Conservation (phyloP, 2,329 filamentous ascomycete species). For the Pseudogymnoascus sp. region DNA sequence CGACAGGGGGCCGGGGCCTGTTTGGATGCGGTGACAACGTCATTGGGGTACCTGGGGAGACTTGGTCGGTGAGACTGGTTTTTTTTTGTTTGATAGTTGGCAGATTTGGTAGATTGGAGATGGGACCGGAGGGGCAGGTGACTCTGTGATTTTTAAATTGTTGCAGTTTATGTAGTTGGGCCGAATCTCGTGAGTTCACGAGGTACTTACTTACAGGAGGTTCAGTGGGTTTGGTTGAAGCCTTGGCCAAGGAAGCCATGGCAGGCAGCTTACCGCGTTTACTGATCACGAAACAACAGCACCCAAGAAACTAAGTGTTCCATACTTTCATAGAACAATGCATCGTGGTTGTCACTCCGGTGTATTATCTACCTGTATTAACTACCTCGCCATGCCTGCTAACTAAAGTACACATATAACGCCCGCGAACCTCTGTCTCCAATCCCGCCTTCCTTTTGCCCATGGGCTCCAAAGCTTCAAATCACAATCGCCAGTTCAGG, state of each 20-base stretch:
- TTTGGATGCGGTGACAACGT: not conserved
- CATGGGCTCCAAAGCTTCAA: slow-evolving; percentile 34
- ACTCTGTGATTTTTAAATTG: not conserved
- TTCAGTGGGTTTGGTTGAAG: not conserved
- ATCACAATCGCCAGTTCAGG: slow-evolving; percentile 78
- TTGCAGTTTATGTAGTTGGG: not conserved
- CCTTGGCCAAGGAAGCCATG: not conserved
- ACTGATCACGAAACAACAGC: not conserved
- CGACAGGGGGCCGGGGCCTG: not conserved
- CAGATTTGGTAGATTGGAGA: not conserved
- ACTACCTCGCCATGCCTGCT: slow-evolving; percentile 6
- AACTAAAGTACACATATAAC: slow-evolving; percentile 7
- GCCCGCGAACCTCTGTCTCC: not conserved
- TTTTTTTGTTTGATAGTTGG: not conserved
- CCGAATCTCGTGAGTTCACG: not conserved
- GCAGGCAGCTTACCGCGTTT: not conserved
- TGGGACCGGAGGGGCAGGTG: not conserved
- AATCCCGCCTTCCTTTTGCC: not conserved
- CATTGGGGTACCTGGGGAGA: not conserved
- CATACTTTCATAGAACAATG: not conserved
- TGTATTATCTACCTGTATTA: slow-evolving; percentile 8
- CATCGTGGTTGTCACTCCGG: not conserved
- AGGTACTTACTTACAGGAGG: not conserved
- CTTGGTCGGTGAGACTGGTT: not conserved
- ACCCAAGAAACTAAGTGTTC: not conserved